These are phyloP conservation scores for Leccinum arenicola DNA, from an alignment of 768 basidiomycete species.

Conservation along the genomic window DNA sequence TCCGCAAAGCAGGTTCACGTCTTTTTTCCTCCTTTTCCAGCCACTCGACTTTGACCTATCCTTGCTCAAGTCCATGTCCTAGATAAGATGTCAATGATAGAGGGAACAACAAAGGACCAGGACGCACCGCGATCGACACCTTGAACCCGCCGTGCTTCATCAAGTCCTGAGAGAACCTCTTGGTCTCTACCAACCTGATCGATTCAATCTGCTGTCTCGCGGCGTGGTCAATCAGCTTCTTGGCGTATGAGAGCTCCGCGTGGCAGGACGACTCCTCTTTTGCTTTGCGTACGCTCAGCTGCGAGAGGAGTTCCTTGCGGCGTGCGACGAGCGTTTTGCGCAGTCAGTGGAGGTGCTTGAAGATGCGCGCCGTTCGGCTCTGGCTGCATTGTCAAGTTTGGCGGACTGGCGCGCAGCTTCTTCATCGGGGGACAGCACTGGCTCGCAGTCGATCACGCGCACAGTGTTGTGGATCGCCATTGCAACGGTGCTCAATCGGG, in stretches of 20 bases:
- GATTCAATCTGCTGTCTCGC: too few relatives aligned
- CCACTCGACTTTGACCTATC: too few relatives aligned
- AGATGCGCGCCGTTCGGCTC: slow-evolving; percentile 27
- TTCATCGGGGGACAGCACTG: slow-evolving; percentile 32
- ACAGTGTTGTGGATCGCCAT: slow-evolving; percentile 49
- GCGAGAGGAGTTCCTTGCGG: slow-evolving; percentile 60
- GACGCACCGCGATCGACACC: too few relatives aligned
- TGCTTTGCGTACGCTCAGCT: slow-evolving; percentile 66
- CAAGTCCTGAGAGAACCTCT: too few relatives aligned
- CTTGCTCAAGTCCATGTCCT: too few relatives aligned
- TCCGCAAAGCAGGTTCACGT: too few relatives aligned
- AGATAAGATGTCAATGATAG: too few relatives aligned
- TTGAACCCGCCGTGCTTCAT: too few relatives aligned
- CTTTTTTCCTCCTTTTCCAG: too few relatives aligned
- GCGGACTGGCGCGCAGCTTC: slow-evolving; percentile 47
- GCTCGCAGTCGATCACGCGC: slow-evolving; percentile 40
- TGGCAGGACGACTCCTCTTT: slow-evolving; percentile 82
- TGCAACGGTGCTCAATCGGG: too few relatives aligned
- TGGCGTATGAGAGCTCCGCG: slow-evolving; percentile 62
- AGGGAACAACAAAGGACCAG: too few relatives aligned
- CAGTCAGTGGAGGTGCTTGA: slow-evolving; percentile 26
- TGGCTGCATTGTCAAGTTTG: slow-evolving; percentile 39
- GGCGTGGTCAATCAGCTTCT: slow-evolving; percentile 39
- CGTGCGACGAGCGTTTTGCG: slow-evolving; percentile 81
- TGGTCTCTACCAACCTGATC: too few relatives aligned